Percentiles rank a stretch among this genome's conserved stretches.
phyloP scores from a whole-genome alignment of 23 red algal species.

The Pyropia yezoensis region DNA sequence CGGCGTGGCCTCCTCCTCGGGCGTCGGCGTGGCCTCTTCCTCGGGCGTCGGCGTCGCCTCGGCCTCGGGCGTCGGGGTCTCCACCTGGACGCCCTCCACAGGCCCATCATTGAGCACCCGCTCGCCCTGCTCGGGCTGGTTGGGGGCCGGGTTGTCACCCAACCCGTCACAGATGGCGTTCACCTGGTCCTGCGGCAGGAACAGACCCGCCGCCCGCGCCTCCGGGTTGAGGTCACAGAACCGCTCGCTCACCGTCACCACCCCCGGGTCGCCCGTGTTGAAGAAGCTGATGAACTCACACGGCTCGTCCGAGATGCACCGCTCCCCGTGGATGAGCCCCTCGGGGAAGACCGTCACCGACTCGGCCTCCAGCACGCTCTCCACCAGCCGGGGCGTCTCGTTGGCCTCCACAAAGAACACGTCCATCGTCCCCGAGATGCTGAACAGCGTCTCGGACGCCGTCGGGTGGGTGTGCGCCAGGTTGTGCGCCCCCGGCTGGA shows the following conservation, averaged over 20 bases:
- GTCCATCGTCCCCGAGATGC: conserved; percentile 20
- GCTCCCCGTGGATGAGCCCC: conserved; percentile 30
- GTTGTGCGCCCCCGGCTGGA: conserved; percentile 20
- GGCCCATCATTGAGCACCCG: no score
- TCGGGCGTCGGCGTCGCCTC: no score
- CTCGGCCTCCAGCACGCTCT: conserved; percentile 21
- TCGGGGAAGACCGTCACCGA: conserved; percentile 52
- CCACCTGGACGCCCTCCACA: no score
- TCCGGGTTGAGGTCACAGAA: no score
- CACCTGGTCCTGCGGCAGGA: no score
- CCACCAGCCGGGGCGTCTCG: conserved; percentile 11
- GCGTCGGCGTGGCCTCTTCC: no score
- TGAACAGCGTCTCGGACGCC: conserved; percentile 25
- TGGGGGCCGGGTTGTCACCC: no score
- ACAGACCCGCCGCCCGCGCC: no score
- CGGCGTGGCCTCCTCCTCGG: no score
- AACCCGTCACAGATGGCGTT: no score
- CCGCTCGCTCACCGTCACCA: conserved; percentile 21
- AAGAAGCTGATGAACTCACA: conserved; percentile 38
- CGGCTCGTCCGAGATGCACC: conserved; percentile 18
- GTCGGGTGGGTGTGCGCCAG: conserved; percentile 51
- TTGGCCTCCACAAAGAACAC: conserved; percentile 43
- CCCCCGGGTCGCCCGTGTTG: conserved; percentile 48
- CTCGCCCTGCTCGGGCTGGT: no score
- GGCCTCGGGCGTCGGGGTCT: no score